phyloP scores from a whole-genome alignment of 164 flowering plant species.

The Magnolia changhungtana region DNA sequence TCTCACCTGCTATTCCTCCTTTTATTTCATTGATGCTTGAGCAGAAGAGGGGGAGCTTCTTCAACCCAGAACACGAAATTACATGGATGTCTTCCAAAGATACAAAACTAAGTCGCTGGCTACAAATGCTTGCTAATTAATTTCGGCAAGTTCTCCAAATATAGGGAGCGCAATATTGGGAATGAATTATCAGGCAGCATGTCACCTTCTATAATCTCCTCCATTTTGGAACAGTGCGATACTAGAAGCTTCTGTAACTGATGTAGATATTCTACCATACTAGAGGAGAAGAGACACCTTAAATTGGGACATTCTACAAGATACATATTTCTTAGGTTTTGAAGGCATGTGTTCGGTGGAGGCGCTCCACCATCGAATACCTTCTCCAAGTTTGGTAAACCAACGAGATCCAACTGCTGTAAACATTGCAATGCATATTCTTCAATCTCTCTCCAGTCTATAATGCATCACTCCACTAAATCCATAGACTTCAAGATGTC shows the following conservation, averaged over 20 bases:
- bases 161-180: neutral
- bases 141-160: neutral
- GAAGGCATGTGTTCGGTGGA: neutral
- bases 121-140: neutral
- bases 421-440: neutral
- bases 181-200: neutral
- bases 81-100: neutral
- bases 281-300: neutral
- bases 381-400: neutral
- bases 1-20: neutral
- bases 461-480: neutral
- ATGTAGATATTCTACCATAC: neutral
- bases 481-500: neutral
- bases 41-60: neutral
- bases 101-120: neutral
- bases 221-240: neutral
- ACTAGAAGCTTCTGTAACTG: neutral
- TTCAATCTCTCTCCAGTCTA: neutral
- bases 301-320: neutral
- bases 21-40: neutral
- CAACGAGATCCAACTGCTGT: neutral
- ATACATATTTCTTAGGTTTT: neutral
- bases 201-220: neutral
- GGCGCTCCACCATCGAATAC: neutral
- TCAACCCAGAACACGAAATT: neutral